Conservation (phyloP, 1,284 basidiomycete species). For the Volvariella volvacea region DNA sequence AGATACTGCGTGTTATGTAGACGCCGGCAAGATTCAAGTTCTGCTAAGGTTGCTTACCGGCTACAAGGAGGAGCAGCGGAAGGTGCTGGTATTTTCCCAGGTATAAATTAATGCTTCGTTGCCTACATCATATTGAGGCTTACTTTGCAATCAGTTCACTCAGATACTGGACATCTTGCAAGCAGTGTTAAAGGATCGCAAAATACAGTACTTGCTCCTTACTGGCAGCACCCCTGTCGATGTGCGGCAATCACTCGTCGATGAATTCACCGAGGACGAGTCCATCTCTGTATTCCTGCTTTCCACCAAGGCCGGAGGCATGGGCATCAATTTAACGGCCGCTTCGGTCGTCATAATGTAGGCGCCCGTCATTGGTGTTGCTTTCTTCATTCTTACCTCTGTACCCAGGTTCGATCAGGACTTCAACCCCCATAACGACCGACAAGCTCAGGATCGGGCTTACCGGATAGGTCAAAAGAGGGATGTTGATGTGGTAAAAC, state of each 20-base stretch:
- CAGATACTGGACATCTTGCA: conserved; percentile 93
- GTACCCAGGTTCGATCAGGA: conserved; percentile 86
- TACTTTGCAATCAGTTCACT: conserved; percentile 62
- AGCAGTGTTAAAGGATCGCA: conserved; percentile 72
- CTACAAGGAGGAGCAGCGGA: conserved; percentile 69
- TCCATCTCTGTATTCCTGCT: conserved; percentile 91
- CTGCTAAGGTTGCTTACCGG: conserved; percentile 68
- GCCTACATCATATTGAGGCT: background rate
- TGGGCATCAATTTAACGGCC: conserved; percentile 89
- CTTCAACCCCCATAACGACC: conserved; percentile 90
- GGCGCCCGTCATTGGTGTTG: conserved; percentile 15
- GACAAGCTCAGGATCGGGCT: conserved; percentile 94
- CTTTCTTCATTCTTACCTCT: conserved; percentile 2
- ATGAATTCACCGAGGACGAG: conserved; percentile 93
- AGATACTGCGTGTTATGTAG: conserved; percentile 70
- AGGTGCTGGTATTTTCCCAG: conserved; percentile 92
- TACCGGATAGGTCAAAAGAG: conserved; percentile 97
- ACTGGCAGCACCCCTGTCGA: conserved; percentile 95
- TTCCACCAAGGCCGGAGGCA: conserved; percentile 92
- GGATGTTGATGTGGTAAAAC: conserved; percentile 87
- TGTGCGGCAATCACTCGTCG: conserved; percentile 88
- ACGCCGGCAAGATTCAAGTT: conserved; percentile 85
- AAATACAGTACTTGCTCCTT: conserved; percentile 81
- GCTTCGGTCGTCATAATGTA: conserved; percentile 90
- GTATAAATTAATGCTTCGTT: conserved; percentile 28